A percentile compares a stretch with the other conserved stretches of the same genome.
Evolutionary conservation across 2,329 filamentous ascomycete genomes (phyloP).

Genomic region (Gremmenia infestans): DNA sequence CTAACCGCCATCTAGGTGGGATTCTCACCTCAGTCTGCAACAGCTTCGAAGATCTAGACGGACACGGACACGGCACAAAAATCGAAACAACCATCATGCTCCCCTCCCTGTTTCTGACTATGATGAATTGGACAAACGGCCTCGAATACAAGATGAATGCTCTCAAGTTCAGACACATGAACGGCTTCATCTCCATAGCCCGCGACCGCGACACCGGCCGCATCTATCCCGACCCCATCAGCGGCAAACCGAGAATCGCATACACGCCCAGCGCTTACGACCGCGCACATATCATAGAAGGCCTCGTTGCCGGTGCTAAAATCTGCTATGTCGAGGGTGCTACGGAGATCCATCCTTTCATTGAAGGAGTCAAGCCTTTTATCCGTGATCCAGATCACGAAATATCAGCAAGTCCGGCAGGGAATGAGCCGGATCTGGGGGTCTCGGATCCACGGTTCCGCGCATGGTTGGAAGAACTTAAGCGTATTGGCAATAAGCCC

Average conservation of each 20-base stretch:
- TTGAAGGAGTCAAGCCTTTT: constrained; percentile 62
- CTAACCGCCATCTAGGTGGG: constrained; percentile 36
- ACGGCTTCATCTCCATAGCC: constrained; percentile 66
- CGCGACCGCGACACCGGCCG: constrained; percentile 72
- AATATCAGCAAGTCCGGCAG: not conserved
- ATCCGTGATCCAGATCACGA: constrained; percentile 15
- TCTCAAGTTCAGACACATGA: constrained; percentile 64
- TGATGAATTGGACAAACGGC: constrained; percentile 62
- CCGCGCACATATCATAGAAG: constrained; percentile 64
- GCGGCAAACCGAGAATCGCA: constrained; percentile 59
- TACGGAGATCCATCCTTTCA: constrained; percentile 66
- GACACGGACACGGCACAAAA: constrained; percentile 74
- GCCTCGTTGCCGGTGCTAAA: constrained; percentile 65
- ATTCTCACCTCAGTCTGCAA: constrained; percentile 76
- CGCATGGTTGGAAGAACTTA: constrained; percentile 52
- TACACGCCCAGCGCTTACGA: constrained; percentile 72
- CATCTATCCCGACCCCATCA: constrained; percentile 66
- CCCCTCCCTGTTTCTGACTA: constrained; percentile 58
- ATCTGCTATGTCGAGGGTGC: constrained; percentile 76
- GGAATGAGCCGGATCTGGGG: constrained; percentile 31
- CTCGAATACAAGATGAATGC: constrained; percentile 68
- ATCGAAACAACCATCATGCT: constrained; percentile 72
- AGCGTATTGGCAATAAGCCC: constrained; percentile 44
- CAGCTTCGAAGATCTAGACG: constrained; percentile 77
- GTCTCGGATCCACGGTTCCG: constrained; percentile 56